A percentile compares a stretch with the other conserved stretches of the same genome.
These are phyloP conservation scores for Aspergillus arachidicola DNA, from an alignment of 2,329 filamentous ascomycete genomes.

Conservation along the genomic window DNA sequence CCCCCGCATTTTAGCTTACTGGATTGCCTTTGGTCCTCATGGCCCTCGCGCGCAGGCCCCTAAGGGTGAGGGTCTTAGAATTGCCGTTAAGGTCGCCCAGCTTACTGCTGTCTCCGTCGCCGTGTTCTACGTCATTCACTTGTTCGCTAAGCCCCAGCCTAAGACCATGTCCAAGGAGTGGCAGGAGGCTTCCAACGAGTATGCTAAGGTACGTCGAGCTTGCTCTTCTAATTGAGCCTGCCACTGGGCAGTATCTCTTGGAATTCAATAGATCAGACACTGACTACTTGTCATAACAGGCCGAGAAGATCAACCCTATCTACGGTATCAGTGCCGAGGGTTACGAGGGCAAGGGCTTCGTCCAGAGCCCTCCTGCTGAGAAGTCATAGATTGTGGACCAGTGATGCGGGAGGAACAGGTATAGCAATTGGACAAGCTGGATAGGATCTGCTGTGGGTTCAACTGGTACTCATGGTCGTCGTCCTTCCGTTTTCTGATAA, in stretches of 20 bases:
- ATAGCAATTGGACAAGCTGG: slow-evolving; percentile 24
- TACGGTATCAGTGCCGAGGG: slow-evolving; percentile 78
- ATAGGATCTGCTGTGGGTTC: slow-evolving; percentile 14
- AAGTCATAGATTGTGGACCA: slow-evolving; percentile 34
- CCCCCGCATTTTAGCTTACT: slow-evolving; percentile 72
- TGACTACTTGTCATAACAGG: slow-evolving; percentile 52
- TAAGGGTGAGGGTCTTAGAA: slow-evolving; percentile 80
- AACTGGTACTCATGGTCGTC: slow-evolving; percentile 9
- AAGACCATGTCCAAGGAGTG: slow-evolving; percentile 95
- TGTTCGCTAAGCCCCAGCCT: slow-evolving; percentile 72
- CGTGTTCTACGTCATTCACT: slow-evolving; percentile 72
- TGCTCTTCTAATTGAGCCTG: neutral
- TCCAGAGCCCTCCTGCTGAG: slow-evolving; percentile 63
- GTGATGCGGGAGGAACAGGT: slow-evolving; percentile 28
- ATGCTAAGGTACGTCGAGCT: slow-evolving; percentile 71
- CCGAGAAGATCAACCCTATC: slow-evolving; percentile 83
- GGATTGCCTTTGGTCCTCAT: slow-evolving; percentile 96
- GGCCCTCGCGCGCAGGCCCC: slow-evolving; percentile 83
- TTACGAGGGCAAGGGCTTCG: slow-evolving; percentile 75
- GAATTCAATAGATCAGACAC: slow-evolving; percentile 17
- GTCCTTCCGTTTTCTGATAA: slow-evolving; percentile 16
- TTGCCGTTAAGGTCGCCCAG: slow-evolving; percentile 71
- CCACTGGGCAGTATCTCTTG: neutral
- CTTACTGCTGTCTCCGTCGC: slow-evolving; percentile 68
- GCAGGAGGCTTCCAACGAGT: slow-evolving; percentile 94